A percentile compares a stretch with the other conserved stretches of the same genome.
phyloP scores from a whole-genome alignment of 345 rosid genomes.

The Turritis glabra region DNA sequence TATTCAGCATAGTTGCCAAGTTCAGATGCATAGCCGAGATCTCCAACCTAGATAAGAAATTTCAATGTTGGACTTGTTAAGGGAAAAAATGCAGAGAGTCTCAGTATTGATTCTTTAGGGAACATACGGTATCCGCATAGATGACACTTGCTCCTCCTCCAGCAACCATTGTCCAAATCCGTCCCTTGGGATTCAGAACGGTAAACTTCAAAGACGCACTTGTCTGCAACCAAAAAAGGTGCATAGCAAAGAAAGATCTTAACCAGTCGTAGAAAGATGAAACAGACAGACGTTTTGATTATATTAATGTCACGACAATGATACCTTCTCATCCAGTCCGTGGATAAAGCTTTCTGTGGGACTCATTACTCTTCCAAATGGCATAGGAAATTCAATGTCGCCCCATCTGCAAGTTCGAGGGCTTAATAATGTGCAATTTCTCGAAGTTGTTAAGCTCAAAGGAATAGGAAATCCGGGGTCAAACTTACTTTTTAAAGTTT shows the following conservation, averaged over 20 bases:
- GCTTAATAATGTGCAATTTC: not conserved
- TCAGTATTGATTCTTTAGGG: slow-evolving; percentile 7
- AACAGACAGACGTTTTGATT: not conserved
- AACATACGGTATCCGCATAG: slow-evolving; percentile 82
- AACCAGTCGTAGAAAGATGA: slow-evolving; percentile 1
- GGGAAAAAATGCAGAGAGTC: slow-evolving; percentile 5
- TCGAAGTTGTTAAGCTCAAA: not conserved
- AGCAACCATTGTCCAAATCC: slow-evolving; percentile 97
- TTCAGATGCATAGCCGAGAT: slow-evolving; percentile 89
- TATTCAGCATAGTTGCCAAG: slow-evolving; percentile 95
- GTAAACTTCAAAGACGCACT: slow-evolving; percentile 97
- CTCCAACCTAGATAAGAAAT: slow-evolving; percentile 67
- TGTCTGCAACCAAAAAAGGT: slow-evolving; percentile 51
- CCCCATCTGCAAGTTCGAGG: slow-evolving; percentile 69
- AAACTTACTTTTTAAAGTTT: slow-evolving; percentile 81
- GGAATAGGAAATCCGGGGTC: not conserved
- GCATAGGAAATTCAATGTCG: slow-evolving; percentile 80
- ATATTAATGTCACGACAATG: not conserved
- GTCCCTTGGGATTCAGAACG: slow-evolving; percentile 86
- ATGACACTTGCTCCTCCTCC: slow-evolving; percentile 99
- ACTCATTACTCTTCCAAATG: slow-evolving; percentile 96
- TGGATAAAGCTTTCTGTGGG: slow-evolving; percentile 84
- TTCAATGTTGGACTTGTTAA: not conserved
- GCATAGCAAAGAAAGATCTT: not conserved
- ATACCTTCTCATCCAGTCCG: slow-evolving; percentile 92